These are phyloP conservation scores for Exophiala xenobiotica DNA, from an alignment of 2,329 filamentous ascomycete genomes.

Conservation along the genomic window DNA sequence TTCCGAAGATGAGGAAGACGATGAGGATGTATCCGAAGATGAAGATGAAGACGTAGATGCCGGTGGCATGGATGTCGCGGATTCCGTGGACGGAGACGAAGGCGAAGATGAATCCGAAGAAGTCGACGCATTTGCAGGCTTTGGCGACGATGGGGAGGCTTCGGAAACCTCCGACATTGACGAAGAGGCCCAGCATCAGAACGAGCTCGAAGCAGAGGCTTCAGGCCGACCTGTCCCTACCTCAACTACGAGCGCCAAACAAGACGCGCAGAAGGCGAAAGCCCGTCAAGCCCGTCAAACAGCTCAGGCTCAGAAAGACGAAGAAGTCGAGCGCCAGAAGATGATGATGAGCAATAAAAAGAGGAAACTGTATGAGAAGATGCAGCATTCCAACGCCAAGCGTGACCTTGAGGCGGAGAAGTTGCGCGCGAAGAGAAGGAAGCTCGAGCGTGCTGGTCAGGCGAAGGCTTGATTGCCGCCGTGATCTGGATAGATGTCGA, in stretches of 20 bases:
- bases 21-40: constrained; percentile 47
- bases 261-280: constrained; percentile 65
- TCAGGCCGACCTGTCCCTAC: constrained; percentile 58
- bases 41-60: constrained; percentile 39
- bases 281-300: constrained; percentile 67
- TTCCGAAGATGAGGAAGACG: constrained; percentile 31
- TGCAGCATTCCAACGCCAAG: constrained; percentile 93
- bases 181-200: constrained; percentile 71
- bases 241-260: constrained; percentile 46
- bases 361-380: constrained; percentile 95
- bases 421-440: constrained; percentile 85
- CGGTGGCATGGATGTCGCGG: neutral
- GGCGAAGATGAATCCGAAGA: constrained; percentile 45
- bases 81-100: constrained; percentile 24
- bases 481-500: neutral
- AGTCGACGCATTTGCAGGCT: constrained; percentile 45
- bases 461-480: neutral
- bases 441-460: constrained; percentile 59
- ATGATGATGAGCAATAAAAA: constrained; percentile 99
- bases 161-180: constrained; percentile 56
- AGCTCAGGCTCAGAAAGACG: constrained; percentile 65
- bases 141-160: constrained; percentile 54
- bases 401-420: constrained; percentile 86
- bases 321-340: constrained; percentile 89
- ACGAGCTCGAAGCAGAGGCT: constrained; percentile 89